phyloP scores from a whole-genome alignment of 192 early-diverging fungal genomes.

The Umbelopsis isabellina region DNA sequence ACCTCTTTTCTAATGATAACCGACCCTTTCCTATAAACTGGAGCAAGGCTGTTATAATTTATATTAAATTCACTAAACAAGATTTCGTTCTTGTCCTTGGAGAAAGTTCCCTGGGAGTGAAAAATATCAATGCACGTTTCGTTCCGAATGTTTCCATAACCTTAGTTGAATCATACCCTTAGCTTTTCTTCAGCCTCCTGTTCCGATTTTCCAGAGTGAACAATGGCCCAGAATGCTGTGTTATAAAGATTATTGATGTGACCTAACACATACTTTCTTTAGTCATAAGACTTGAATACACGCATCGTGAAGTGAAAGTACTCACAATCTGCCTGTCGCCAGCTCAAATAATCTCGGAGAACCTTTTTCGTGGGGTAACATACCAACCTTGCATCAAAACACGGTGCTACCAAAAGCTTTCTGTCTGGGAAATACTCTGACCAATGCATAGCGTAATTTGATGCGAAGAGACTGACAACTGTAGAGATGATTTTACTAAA shows the following conservation, averaged over 20 bases:
- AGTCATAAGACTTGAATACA: background rate
- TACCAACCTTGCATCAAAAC: conserved; percentile 91
- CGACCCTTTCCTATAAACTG: conserved; percentile 89
- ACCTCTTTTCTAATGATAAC: conserved; percentile 70
- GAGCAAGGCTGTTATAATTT: conserved; percentile 86
- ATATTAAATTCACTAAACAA: conserved; percentile 81
- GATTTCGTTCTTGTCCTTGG: conserved; percentile 90
- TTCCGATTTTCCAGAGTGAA: conserved; percentile 70
- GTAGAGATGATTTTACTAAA: conserved; percentile 79
- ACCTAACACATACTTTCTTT: background rate
- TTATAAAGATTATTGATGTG: conserved; percentile 95
- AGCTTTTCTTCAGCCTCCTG: conserved; percentile 77
- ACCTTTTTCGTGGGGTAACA: conserved; percentile 82
- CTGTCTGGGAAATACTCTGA: conserved; percentile 65
- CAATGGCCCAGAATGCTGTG: conserved; percentile 92
- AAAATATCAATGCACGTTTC: background rate
- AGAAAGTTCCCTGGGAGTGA: conserved; percentile 73
- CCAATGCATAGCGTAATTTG: conserved; percentile 88
- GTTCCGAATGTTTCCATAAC: background rate
- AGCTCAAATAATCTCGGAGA: conserved; percentile 90
- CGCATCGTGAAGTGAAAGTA: background rate
- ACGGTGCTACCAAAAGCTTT: conserved; percentile 75
- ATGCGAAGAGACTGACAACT: conserved; percentile 84
- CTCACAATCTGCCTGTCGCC: conserved; percentile 92
- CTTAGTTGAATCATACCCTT: conserved; percentile 49